Base-by-base conservation (phyloP, 768 basidiomycete species). In the Tubosaeta sp. region DNA sequence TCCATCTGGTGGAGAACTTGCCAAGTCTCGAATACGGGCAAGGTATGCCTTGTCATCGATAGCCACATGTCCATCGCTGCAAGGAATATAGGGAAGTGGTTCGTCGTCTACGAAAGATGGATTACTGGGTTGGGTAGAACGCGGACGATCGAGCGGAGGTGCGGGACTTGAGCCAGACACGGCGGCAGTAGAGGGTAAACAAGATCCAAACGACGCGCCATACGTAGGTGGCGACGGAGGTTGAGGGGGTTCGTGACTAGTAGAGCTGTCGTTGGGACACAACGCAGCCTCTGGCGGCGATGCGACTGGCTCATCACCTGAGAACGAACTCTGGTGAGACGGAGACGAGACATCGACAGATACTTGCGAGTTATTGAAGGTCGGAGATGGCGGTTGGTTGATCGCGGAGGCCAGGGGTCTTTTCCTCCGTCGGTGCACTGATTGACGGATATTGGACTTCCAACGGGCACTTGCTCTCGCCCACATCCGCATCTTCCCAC, bases 401-500 rank as follows among this genome's bases (percentile, higher is more conserved):
- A 5, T 10, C 18, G 24, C 19, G 12, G 54, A 19, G 16, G 18
- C 25, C 8, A 31, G 2, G 4, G 52, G 44, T 47, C 36, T 59
- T 41, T 55, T 65, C 38, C 77, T 75, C 49, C 87, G 74, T 44
- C 81, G 79, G 32, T 85, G 78, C 8, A 81, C 80, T n/a, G 79
- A 70, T 50, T 79, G 73, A 24, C 81, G 79, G 10, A 80, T 76
- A 46, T 83, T 82, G 3, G 78, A 79, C 55, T 74, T 81, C 87
- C 87, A 90, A 39, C 84, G 76, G 8, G 81, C 81, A 2, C 79
- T 81, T 2, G 86, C 86, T 52, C 70, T 75, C 1, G 77, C 75
- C 86, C 85, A 87, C 43, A 83, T 59, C 57, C 78, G 81, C 63
- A 83, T 78, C 54, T 79, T 79, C 5, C 64, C 62, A 46, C 73